Base-by-base conservation (phyloP, 345 rosid species). In the Aquilaria malaccensis region DNA sequence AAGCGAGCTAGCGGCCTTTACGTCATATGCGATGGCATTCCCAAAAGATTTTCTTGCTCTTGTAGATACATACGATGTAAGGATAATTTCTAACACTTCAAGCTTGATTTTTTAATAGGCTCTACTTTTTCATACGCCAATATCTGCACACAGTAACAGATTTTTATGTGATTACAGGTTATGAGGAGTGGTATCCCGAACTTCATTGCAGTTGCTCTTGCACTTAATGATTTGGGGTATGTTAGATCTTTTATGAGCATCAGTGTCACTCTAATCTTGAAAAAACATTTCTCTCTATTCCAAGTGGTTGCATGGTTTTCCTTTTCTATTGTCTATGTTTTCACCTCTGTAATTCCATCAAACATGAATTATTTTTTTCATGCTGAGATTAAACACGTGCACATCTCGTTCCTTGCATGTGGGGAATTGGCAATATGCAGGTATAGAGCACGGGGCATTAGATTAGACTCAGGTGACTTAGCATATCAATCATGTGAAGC, bases 381-480 rank as follows among this genome's bases (percentile, higher is more conserved):
- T 7, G 43, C 43, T 37, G 43, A 3, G 43, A 37, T 37, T 37
- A 37, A 37, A 37, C 4, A 9, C 5, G 7, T 11, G 7, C 43
- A 37, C 43, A 3, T 0, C 5, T 37, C 2, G 43, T 37, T 37
- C 43, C 7, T 5, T 37, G 1, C 43, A 37, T 37, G 43, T 37
- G 43, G 7, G 14, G 33, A 64, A 67, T 56, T 50, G 12, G 31
- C 61, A 11, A 59, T 72, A 3, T 67, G 67, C 85, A 90, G 99
- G 65, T 94, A 90, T 66, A 88, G 81, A 75, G 92, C 99, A 52
- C 70, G 61, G 41, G 99, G 99, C 50, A 90, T 94, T 66, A 88
- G 99, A 72, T 70, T 94, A 74, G 97, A 94, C 73, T 94, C 99
- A 60, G 99, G 99, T 59, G 97, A 94, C 67, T 79, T 94, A 32